Conservation (phyloP, 345 rosid species). For the Hypericum perforatum region DNA sequence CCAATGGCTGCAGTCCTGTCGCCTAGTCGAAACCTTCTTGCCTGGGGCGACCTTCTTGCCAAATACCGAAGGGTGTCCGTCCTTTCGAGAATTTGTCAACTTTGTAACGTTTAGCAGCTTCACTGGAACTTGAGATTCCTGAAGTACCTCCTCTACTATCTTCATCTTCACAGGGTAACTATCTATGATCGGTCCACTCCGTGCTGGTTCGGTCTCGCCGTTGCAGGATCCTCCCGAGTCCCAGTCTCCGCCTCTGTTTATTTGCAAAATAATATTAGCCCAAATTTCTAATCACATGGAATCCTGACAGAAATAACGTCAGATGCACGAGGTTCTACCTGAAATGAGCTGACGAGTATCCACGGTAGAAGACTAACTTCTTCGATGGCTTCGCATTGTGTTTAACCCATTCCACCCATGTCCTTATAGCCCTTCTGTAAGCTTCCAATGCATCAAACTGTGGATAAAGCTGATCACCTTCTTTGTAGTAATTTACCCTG, state of each 20-base stretch:
- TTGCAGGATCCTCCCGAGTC: constrained; percentile 87
- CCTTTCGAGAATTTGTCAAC: constrained; percentile 84
- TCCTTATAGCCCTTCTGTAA: constrained; percentile 63
- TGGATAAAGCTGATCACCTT: constrained; percentile 74
- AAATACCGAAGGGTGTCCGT: constrained; percentile 77
- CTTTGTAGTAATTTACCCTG: constrained; percentile 92
- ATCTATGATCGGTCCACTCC: constrained; percentile 46
- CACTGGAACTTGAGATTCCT: constrained; percentile 45
- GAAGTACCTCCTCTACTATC: constrained; percentile 70
- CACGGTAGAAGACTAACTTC: constrained; percentile 77
- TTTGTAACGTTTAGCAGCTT: constrained; percentile 65
- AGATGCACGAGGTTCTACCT: constrained; percentile 29
- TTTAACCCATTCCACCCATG: constrained; percentile 88
- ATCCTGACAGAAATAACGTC: too few species aligned
- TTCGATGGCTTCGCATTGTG: constrained; percentile 39
- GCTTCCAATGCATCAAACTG: constrained; percentile 80
- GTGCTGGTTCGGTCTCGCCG: constrained; percentile 63
- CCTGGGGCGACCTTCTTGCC: constrained; percentile 43
- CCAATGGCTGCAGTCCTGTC: constrained; percentile 98
- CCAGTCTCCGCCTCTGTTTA: constrained; percentile 89
- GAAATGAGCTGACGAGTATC: constrained; percentile 94
- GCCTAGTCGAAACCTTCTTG: constrained; percentile 29
- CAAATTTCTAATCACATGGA: too few species aligned
- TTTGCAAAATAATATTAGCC: background rate
- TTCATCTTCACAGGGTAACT: constrained; percentile 79